Evolutionary conservation across 257 asterid genomes (phyloP).

Genomic region (Cynanchum wilfordii): DNA sequence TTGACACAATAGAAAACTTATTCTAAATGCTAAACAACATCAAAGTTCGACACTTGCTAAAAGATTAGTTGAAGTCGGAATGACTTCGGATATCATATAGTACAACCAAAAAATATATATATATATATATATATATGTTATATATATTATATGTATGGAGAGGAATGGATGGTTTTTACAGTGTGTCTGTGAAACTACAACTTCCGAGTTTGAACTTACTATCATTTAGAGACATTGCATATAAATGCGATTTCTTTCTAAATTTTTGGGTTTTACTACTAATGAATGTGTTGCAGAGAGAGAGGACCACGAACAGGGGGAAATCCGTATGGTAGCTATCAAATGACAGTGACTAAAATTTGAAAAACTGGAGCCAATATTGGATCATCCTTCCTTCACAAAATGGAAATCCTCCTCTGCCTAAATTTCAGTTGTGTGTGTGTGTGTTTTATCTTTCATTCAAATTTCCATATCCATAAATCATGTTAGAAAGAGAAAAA

Average conservation of each 20-base stretch:
- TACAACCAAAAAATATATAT: too few species aligned
- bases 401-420: not conserved
- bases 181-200: too few species aligned
- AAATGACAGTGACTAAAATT: constrained; percentile 29
- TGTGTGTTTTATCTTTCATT: not conserved
- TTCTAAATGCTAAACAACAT: too few species aligned
- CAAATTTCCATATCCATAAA: not conserved
- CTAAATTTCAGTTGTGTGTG: not conserved
- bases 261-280: constrained; percentile 24
- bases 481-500: not conserved
- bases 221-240: constrained; percentile 8
- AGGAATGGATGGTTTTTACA: too few species aligned
- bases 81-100: too few species aligned
- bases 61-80: too few species aligned
- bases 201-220: not conserved
- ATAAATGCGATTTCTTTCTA: constrained; percentile 10
- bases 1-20: too few species aligned
- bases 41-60: too few species aligned
- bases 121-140: too few species aligned
- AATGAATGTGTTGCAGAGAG: constrained; percentile 13
- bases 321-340: constrained; percentile 33
- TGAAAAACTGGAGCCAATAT: constrained; percentile 18
- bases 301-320: constrained; percentile 28
- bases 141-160: too few species aligned
- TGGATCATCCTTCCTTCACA: not conserved